These are phyloP conservation scores for Saprolegnia parasitica DNA, from an alignment of 352 stramenopile genomes.

Conservation along the genomic window DNA sequence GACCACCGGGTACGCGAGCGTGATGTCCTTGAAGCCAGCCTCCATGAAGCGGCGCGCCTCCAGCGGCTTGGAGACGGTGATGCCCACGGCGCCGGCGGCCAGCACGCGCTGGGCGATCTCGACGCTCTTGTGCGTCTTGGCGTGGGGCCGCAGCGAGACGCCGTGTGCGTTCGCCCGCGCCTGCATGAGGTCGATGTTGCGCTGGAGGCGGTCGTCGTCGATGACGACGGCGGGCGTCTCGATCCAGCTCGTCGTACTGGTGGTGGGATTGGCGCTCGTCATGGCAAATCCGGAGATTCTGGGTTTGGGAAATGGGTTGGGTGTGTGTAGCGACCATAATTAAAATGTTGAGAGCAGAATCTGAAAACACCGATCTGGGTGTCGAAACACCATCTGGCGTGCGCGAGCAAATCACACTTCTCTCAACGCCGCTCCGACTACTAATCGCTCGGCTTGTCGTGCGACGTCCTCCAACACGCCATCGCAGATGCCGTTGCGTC, in stretches of 20 bases:
- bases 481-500: too few species aligned
- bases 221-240: conserved; percentile 57
- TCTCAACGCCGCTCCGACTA: too few species aligned
- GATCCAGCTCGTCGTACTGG: conserved; percentile 49
- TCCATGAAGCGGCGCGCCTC: conserved; percentile 65
- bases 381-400: too few species aligned
- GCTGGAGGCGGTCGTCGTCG: conserved; percentile 50
- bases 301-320: too few species aligned
- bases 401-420: too few species aligned
- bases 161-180: conserved; percentile 38
- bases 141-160: conserved; percentile 59
- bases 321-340: too few species aligned
- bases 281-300: neutral
- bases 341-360: too few species aligned
- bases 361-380: too few species aligned
- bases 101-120: conserved; percentile 60
- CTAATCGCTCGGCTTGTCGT: too few species aligned
- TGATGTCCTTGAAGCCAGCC: conserved; percentile 44
- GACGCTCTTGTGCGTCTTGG: conserved; percentile 74
- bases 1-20: conserved; percentile 66
- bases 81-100: conserved; percentile 43
- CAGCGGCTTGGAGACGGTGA: conserved; percentile 65
- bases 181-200: conserved; percentile 69
- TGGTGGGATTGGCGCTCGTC: neutral
- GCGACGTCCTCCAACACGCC: too few species aligned